These are phyloP conservation scores for Neofusicoccum sp. DNA, from an alignment of 2,329 filamentous ascomycete genomes.

Conservation along the genomic window DNA sequence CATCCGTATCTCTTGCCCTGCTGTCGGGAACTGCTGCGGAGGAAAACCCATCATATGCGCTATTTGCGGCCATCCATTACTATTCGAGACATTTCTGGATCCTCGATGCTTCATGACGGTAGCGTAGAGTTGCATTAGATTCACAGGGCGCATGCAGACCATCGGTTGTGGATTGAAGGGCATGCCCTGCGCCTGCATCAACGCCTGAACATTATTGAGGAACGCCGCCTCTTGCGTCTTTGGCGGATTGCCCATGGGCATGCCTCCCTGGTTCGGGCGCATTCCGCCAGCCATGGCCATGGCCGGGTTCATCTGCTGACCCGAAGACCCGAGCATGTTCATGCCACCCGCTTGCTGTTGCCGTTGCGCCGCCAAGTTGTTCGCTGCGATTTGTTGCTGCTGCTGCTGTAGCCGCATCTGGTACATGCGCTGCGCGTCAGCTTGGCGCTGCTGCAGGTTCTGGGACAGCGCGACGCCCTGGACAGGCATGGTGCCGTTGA, in stretches of 20 bases:
- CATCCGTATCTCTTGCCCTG: conserved; percentile 67
- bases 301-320: conserved; percentile 31
- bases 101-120: conserved; percentile 76
- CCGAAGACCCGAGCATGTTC: conserved; percentile 36
- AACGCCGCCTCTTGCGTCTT: conserved; percentile 28
- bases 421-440: conserved; percentile 76
- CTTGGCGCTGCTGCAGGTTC: conserved; percentile 53
- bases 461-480: conserved; percentile 52
- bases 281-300: conserved; percentile 22
- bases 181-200: conserved; percentile 74
- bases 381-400: conserved; percentile 60
- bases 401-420: conserved; percentile 82
- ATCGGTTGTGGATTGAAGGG: conserved; percentile 75
- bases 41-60: conserved; percentile 55
- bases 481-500: conserved; percentile 50
- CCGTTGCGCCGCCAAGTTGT: conserved; percentile 40
- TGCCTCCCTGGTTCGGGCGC: conserved; percentile 22
- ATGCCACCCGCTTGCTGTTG: conserved; percentile 41
- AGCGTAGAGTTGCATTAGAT: conserved; percentile 76
- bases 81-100: conserved; percentile 70
- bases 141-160: conserved; percentile 73
- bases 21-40: conserved; percentile 57
- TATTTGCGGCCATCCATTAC: conserved; percentile 74
- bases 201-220: conserved; percentile 73
- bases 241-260: conserved; percentile 16